Base-by-base conservation (phyloP, 2,329 filamentous ascomycete genomes). In the Hypoxylon rubiginosum region DNA sequence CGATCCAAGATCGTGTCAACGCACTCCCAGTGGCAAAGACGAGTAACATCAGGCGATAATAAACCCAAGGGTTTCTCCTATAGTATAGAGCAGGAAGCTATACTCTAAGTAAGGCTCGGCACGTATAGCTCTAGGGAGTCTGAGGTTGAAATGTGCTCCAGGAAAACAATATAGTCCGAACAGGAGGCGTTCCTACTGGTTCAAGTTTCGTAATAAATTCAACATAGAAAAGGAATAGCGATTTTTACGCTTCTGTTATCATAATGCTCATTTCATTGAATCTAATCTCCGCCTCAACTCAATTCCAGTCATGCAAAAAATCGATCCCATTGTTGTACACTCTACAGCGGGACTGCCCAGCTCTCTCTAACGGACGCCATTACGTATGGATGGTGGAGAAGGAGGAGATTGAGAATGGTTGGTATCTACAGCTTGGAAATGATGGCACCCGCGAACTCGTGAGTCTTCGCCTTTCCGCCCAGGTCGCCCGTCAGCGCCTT, bases 401-500 rank as follows among this genome's bases (percentile, higher is more conserved):
- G 30, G 46, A n/a, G n/a, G n/a, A n/a, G n/a, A n/a, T n/a, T n/a
- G n/a, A n/a, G n/a, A n/a, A n/a, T n/a, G n/a, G n/a, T n/a, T 67
- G 67, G 72, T 76, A 77, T 79, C 81, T 85, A 89, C 82, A 89
- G 81, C 81, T 85, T 88, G 72, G 80, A 79, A 82, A 98, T 97
- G 79, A 99, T 97, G 73, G 96, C 95, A 66, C 87, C 87, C 64
- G 96, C 93, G 82, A 97, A 99, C 85, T 99, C 93, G 83, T 91
- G 85, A 65, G 96, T 99, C 90, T 97, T 97, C 76, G 96, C 88
- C 86, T 94, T 97, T 80, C 96, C 96, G 76, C 96, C 96, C 75
- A 99, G 86, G 82, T 99, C 96, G 77, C 96, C 95, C 34, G 96
- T 99, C 81, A 99, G 90, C 68, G 89, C 86, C 91, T 97, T 97